Base-by-base conservation (phyloP, 2,329 filamentous ascomycete species). In the Nemania bipapillata region DNA sequence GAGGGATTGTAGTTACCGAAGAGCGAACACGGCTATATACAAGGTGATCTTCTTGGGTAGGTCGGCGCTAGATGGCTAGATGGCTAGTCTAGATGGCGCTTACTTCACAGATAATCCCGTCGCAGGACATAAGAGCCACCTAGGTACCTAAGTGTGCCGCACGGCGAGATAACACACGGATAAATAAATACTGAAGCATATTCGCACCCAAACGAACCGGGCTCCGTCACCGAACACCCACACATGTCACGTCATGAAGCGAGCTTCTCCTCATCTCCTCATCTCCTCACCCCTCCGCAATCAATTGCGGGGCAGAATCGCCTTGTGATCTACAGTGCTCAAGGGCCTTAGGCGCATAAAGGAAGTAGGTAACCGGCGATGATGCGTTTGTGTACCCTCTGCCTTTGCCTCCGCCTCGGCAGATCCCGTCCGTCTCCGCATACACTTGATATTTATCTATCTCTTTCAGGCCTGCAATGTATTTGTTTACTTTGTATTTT, bases 241-340 rank as follows among this genome's bases (percentile, higher is more conserved):
- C 2, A 30, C 49, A 45, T 45, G 32, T 42, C 4, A 47, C 35
- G 24, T 35, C 56, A 58, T 26, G 49, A 35, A 52, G 40, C 20
- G 4, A 9, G n/a, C n/a, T n/a, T n/a, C n/a, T n/a, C n/a, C n/a
- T n/a, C n/a, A n/a, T n/a, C n/a, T n/a, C n/a, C n/a, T n/a, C 37
- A 54, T 59, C 66, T 66, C 63, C 63, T 69, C 66, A 66, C 47
- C 37, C 20, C 56, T 58, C 59, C 66, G 32, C 8, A 63, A 59
- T 12, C 15, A 47, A 17, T 50, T 63, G 66, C 58, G 66, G 66
- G 66, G 57, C 40, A 54, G 32, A n/a, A 26, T 26, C 47, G 26
- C 35, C 7, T 30, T 17, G 9, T 17, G 12, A 50, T 28, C 12
- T 35, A 3, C 17, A 4, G 40, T 4, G n/a, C 17, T n/a, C 4